These are phyloP conservation scores for Linanthus parryae DNA, from an alignment of 148 eudicot genomes.

Conservation along the genomic window DNA sequence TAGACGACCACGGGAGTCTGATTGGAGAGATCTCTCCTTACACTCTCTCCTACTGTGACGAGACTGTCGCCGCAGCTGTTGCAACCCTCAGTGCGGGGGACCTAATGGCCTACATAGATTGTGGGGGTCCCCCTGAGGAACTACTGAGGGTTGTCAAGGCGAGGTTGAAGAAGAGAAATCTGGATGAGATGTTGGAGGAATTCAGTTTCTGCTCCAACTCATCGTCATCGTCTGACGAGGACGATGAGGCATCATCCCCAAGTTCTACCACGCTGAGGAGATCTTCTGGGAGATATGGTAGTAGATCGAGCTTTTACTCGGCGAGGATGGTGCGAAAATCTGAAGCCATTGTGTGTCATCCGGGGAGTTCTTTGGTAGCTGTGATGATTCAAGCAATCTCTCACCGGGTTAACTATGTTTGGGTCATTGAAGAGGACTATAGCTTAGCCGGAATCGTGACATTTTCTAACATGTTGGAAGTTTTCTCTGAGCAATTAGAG, in stretches of 20 bases:
- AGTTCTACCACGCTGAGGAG: conserved; percentile 5
- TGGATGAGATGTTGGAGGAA: conserved; percentile 47
- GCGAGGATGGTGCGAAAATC: conserved; percentile 55
- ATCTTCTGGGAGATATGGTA: conserved; percentile 21
- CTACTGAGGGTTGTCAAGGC: conserved; percentile 42
- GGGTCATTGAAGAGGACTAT: conserved; percentile 75
- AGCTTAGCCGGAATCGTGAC: conserved; percentile 65
- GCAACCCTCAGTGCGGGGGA: conserved; percentile 66
- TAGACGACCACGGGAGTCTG: conserved; percentile 46
- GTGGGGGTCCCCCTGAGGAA: conserved; percentile 75
- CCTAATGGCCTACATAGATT: conserved; percentile 78
- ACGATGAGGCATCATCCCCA: conserved; percentile 41
- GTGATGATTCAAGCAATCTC: conserved; percentile 89
- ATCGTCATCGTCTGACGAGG: conserved; percentile 29
- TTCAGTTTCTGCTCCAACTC: conserved; percentile 4
- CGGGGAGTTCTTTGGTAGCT: conserved; percentile 74
- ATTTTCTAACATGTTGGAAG: conserved; percentile 49
- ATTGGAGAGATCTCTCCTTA: conserved; percentile 77
- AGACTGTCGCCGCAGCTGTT: conserved; percentile 51
- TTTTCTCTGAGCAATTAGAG: conserved; percentile 48
- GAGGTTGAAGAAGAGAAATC: conserved; percentile 43
- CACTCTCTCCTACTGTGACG: conserved; percentile 53
- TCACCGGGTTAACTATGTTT: conserved; percentile 72
- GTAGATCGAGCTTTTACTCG: conserved; percentile 49
- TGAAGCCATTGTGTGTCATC: conserved; percentile 68